A percentile compares a stretch with the other conserved stretches of the same genome.
Evolutionary conservation across 305 asterid genomes (phyloP).

Genomic region (Solanum chacoense): DNA sequence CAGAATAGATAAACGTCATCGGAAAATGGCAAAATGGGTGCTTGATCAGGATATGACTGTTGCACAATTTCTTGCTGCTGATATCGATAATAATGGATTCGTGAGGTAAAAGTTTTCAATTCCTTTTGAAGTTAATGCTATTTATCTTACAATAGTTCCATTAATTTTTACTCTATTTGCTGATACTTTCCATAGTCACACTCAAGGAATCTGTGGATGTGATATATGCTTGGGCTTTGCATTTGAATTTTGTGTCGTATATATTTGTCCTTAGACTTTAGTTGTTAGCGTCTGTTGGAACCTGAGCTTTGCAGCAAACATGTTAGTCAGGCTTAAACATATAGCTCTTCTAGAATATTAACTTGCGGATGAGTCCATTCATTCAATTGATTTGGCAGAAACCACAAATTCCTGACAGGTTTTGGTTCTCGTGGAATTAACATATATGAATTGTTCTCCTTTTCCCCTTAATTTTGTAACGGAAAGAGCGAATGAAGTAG

Average conservation of each 20-base stretch:
- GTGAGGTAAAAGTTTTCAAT: conserved; percentile 41
- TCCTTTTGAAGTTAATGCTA: conserved; percentile 1
- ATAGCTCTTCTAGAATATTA: not conserved
- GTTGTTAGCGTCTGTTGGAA: not conserved
- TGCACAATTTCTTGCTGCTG: conserved; percentile 90
- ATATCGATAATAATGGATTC: conserved; percentile 78
- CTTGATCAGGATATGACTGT: conserved; percentile 88
- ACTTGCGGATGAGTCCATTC: not conserved
- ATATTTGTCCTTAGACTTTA: not conserved
- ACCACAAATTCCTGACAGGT: not conserved
- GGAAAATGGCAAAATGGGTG: conserved; percentile 87
- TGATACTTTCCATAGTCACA: not conserved
- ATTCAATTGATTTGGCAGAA: not conserved
- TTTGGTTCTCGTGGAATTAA: not conserved
- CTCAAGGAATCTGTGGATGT: not conserved
- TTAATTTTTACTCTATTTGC: not conserved
- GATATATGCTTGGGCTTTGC: not conserved
- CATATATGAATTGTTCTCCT: not conserved
- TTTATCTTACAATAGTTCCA: not conserved
- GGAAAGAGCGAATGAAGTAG: not conserved
- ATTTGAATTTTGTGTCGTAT: not conserved
- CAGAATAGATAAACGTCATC: conserved; percentile 74
- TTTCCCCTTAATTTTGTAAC: not conserved
- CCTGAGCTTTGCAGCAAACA: not conserved
- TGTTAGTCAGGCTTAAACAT: not conserved